Base-by-base conservation (phyloP, 139 green algal species). In the Chlorella sp. region DNA sequence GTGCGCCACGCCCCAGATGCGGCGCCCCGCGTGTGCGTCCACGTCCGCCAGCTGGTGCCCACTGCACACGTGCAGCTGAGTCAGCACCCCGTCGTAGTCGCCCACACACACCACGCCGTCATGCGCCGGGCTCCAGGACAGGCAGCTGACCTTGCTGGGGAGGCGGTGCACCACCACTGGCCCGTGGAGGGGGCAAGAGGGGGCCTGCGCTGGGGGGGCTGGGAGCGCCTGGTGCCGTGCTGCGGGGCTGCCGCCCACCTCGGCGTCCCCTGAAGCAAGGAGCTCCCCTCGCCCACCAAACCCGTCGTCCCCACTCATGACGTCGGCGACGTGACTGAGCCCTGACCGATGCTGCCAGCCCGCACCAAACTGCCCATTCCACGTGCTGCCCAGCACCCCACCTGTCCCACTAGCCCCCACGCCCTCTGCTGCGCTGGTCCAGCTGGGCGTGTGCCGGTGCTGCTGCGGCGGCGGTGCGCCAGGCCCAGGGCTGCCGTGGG, bases 1-100 rank as follows among this genome's bases (percentile, higher is more conserved):
- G 74, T 91, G 93, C 35, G 90, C 86, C 0, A 97, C 86, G 49
- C 73, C 88, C 91, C 93, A 97, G 35, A 96, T 89, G n/a, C 91
- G 81, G 67, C 90, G 85, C 0, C 82, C 85, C 14, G 74, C 62
- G 80, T 95, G 90, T 0, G 85, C 90, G 63, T 95, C 85, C 32
- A 90, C 86, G 34, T 95, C 90, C 0, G 70, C 70, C 17, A 93
- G 31, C 49, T 83, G 73, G 75, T 84, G 70, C 0, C 80, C 77
- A 1, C 77, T 87, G 30, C 26, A 71, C 26, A 71, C n/a, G 34
- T 51, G 34, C 82, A 90, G 86, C 71, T 92, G 77, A 29, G 74
- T 81, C 3, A 92, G 76, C 36, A 87, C 82, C 49, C 88, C 88
- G 63, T 90, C 86, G 64, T 97, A 94, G 71, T 97, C 93, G 0